Conservation (phyloP, 2,329 filamentous ascomycete genomes). For the Fusarium azukiicola region DNA sequence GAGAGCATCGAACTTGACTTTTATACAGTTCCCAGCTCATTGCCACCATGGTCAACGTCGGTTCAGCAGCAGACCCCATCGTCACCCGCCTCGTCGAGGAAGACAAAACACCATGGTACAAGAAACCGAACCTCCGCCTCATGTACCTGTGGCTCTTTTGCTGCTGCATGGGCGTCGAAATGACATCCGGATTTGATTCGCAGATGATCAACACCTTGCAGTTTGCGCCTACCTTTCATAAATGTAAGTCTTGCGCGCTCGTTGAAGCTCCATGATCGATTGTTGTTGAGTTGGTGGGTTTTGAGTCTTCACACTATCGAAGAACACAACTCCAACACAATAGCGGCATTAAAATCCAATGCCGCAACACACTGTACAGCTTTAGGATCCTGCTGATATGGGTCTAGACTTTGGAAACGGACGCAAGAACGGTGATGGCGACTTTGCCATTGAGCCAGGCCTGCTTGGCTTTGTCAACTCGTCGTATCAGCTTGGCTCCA, state of each 20-base stretch:
- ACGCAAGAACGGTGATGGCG: conserved; percentile 40
- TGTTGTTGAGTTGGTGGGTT: too few species aligned
- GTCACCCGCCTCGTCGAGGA: conserved; percentile 58
- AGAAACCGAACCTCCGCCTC: conserved; percentile 73
- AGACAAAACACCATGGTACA: conserved; percentile 70
- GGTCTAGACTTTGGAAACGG: conserved; percentile 40
- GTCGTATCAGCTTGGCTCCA: conserved; percentile 76
- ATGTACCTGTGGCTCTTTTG: conserved; percentile 75
- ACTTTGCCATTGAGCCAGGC: conserved; percentile 55
- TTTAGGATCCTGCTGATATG: conserved; percentile 15
- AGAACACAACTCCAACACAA: too few species aligned
- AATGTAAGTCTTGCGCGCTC: conserved; percentile 52
- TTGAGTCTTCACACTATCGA: too few species aligned
- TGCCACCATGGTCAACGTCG: conserved; percentile 47
- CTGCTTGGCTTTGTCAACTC: conserved; percentile 73
- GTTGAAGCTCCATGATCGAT: too few species aligned
- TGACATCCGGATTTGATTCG: conserved; percentile 77
- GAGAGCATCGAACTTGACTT: not conserved
- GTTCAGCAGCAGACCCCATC: conserved; percentile 48
- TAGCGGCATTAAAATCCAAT: too few species aligned
- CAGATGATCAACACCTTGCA: conserved; percentile 67
- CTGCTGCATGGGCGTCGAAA: conserved; percentile 77
- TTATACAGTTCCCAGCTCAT: not conserved
- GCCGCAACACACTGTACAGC: too few species aligned
- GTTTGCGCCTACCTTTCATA: conserved; percentile 62